Evolutionary conservation across 1,284 basidiomycete genomes (phyloP).

Genomic region (Violaceomyces palustris): DNA sequence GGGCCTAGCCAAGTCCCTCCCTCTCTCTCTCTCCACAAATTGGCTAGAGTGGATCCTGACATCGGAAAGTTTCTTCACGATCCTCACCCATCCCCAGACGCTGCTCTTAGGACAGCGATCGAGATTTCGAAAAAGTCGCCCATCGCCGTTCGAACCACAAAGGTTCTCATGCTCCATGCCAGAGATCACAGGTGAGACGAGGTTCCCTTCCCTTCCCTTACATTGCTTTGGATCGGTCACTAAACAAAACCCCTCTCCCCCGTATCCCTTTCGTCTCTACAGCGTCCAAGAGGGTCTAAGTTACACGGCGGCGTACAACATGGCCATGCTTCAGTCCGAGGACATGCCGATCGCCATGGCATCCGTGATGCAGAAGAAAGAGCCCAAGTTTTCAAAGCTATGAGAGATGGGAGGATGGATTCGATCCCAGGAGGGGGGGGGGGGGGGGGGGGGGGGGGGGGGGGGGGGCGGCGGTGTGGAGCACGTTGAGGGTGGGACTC

Average conservation of each 20-base stretch:
- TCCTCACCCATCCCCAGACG: too few relatives aligned
- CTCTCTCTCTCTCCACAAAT: too few relatives aligned
- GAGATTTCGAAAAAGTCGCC: conserved; percentile 74
- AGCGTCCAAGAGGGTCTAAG: conserved; percentile 70
- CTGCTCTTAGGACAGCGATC: conserved; percentile 65
- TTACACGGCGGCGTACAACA: conserved; percentile 76
- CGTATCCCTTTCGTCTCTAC: neutral
- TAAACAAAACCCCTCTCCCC: too few relatives aligned
- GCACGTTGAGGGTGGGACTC: too few relatives aligned
- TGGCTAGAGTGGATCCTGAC: too few relatives aligned
- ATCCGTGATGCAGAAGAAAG: conserved; percentile 54
- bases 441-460: too few relatives aligned
- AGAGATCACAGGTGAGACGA: conserved; percentile 65
- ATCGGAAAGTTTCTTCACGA: too few relatives aligned
- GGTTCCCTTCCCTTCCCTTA: neutral
- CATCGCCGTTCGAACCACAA: conserved; percentile 74
- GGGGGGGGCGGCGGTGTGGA: too few relatives aligned
- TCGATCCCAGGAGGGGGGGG: too few relatives aligned
- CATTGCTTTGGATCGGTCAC: neutral
- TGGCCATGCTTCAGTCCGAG: conserved; percentile 65
- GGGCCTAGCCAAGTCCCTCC: too few relatives aligned
- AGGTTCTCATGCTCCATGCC: conserved; percentile 68
- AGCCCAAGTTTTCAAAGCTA: conserved; percentile 48
- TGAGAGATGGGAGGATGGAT: conserved; percentile 8
- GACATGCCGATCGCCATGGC: conserved; percentile 58